A percentile compares a stretch with the other conserved stretches of the same genome.
These are phyloP conservation scores for Citrus unshiu DNA, from an alignment of 345 rosid genomes.

Conservation along the genomic window DNA sequence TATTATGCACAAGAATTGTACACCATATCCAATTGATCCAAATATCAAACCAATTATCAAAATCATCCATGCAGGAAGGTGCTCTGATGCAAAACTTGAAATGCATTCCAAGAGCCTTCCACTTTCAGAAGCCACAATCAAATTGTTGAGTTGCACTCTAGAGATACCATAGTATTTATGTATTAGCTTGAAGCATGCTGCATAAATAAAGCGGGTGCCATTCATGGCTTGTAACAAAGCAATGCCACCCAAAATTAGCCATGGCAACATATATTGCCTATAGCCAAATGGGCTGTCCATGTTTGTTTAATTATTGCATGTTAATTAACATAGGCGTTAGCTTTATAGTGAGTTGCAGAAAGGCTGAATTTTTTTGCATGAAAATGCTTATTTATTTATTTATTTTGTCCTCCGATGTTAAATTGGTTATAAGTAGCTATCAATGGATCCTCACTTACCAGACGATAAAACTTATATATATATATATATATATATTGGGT, in stretches of 20 bases:
- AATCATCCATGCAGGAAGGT: constrained; percentile 31
- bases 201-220: constrained; percentile 32
- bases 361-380: background rate
- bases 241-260: constrained; percentile 31
- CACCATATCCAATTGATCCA: constrained; percentile 35
- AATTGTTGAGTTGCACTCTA: constrained; percentile 29
- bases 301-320: background rate
- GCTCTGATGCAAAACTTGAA: constrained; percentile 23
- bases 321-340: background rate
- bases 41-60: constrained; percentile 32
- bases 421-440: constrained; percentile 13
- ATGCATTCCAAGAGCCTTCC: constrained; percentile 32
- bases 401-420: background rate
- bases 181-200: constrained; percentile 34
- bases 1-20: constrained; percentile 31
- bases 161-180: constrained; percentile 29
- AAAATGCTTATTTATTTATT: background rate
- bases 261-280: constrained; percentile 6
- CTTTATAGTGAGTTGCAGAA: constrained; percentile 8
- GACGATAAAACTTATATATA: background rate
- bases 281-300: constrained; percentile 4
- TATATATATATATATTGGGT: background rate
- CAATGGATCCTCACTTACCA: background rate
- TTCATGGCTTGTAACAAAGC: constrained; percentile 34
- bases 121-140: constrained; percentile 38